Evolutionary conservation across 805 yeast species (phyloP), one percentile per base, ranked within the genome.

Genomic region (Candida golubevii): DNA sequence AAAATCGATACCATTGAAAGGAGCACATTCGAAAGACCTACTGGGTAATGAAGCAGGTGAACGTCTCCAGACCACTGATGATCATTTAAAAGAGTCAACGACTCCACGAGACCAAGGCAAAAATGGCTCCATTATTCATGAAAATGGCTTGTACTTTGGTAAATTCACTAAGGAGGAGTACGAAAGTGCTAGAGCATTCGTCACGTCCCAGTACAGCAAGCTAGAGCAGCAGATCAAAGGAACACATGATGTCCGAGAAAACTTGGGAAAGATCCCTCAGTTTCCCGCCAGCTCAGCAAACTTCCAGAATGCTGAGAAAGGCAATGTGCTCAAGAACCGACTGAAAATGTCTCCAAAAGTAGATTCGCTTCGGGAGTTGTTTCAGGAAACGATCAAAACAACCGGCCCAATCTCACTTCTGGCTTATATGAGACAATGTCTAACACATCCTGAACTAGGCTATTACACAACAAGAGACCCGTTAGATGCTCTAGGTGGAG

Each of bases 391-490:
- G 2, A 79, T 79, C 53, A 72, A 79, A 54, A 72, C 87, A 2
- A 81, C 88, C 0, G 96, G 96, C 0, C 95, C 96, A 0, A 67
- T 88, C 6, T 67, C 93, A 0, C 62, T 88, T 6, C 78, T 88
- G 0, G 73, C 82, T 8, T 88, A 78, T 60, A 88, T 88, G 90
- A 71, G 84, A 45, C 90, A 85, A 60, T 86, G 96, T 58, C 70
- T 88, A 45, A 79, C 88, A 0, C 85, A 85, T 57, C 93, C 95
- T 0, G 69, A 77, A 8, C 75, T 73, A 50, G 96, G 96, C 0
- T 88, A 88, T 60, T 87, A 88, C 58, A 83, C 88, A 18, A 82
- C 86, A 4, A 67, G 82, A 49, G 83, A 87, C 53, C 95, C 95
- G 2, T 67, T 88, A 31, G 87, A 84, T 29, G 36, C 57, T 2